A percentile compares a stretch with the other conserved stretches of the same genome.
Conservation (phyloP, 768 basidiomycete genomes). For the Lyophyllum semitale region DNA sequence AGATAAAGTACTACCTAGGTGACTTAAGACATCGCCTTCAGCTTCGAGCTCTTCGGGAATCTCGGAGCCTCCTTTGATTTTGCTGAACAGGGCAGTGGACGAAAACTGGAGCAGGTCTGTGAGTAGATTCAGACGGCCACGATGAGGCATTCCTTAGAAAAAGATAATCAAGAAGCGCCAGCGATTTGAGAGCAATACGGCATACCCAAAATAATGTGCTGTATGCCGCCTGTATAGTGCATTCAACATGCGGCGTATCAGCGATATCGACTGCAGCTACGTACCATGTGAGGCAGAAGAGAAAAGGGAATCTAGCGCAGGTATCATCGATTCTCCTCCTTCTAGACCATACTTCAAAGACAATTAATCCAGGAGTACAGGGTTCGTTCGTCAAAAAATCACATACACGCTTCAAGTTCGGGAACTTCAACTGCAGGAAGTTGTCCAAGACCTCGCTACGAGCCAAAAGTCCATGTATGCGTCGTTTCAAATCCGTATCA, state of each 20-base stretch:
- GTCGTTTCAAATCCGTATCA: slow-evolving; percentile 43
- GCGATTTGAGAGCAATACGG: neutral
- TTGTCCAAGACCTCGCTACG: slow-evolving; percentile 82
- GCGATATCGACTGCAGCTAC: neutral
- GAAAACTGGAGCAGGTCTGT: slow-evolving; percentile 73
- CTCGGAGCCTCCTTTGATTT: slow-evolving; percentile 82
- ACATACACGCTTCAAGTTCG: slow-evolving; percentile 75
- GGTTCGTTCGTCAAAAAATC: neutral
- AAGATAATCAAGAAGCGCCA: neutral
- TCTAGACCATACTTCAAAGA: slow-evolving; percentile 74
- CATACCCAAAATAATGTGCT: slow-evolving; percentile 63
- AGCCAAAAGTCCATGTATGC: slow-evolving; percentile 69
- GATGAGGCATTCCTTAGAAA: slow-evolving; percentile 74
- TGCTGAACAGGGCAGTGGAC: slow-evolving; percentile 76
- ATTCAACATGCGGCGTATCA: neutral
- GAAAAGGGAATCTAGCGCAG: slow-evolving; percentile 81
- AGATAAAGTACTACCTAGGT: slow-evolving; percentile 53
- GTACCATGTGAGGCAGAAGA: slow-evolving; percentile 60
- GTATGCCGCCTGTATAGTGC: slow-evolving; percentile 52
- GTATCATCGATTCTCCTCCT: slow-evolving; percentile 93
- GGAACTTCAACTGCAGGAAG: slow-evolving; percentile 87
- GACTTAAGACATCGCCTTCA: slow-evolving; percentile 87
- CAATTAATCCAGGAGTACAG: neutral
- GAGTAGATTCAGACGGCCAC: slow-evolving; percentile 84
- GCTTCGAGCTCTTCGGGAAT: slow-evolving; percentile 64